phyloP scores from a whole-genome alignment of 2,329 filamentous ascomycete genomes.

The Penicillium griseofulvum region DNA sequence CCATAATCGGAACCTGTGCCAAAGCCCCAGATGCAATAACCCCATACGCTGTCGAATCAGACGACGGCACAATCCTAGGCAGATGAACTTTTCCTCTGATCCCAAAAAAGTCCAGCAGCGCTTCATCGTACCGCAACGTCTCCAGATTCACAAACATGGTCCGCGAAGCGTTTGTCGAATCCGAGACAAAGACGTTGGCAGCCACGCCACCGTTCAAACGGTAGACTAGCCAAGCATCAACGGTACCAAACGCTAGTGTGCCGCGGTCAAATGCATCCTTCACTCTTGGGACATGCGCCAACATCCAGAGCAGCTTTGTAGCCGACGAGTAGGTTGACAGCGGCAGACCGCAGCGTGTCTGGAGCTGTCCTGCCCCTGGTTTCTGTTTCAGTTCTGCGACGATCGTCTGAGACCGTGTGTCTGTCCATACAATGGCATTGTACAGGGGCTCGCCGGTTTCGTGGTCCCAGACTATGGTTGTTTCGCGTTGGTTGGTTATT shows the following conservation, averaged over 20 bases:
- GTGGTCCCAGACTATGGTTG: constrained; percentile 79
- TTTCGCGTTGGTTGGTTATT: constrained; percentile 89
- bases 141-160: constrained; percentile 92
- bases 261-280: constrained; percentile 71
- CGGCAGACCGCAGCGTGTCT: constrained; percentile 71
- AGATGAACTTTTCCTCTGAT: constrained; percentile 71
- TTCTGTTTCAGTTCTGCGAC: constrained; percentile 71
- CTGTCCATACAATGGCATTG: constrained; percentile 87
- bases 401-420: constrained; percentile 73
- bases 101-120: constrained; percentile 73
- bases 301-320: constrained; percentile 79
- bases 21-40: constrained; percentile 62
- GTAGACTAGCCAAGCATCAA: constrained; percentile 86
- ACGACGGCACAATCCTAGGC: constrained; percentile 77
- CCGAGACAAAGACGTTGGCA: constrained; percentile 73
- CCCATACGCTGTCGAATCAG: constrained; percentile 70
- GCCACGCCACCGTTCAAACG: constrained; percentile 68
- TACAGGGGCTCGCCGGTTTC: constrained; percentile 74
- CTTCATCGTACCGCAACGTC: constrained; percentile 74
- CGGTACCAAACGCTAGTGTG: constrained; percentile 76
- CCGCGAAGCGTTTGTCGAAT: constrained; percentile 80
- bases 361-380: constrained; percentile 64
- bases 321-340: constrained; percentile 85
- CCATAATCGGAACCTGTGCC: constrained; percentile 68
- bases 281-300: constrained; percentile 69